Base-by-base conservation (phyloP, 305 asterid species). In the Stenogyne calaminthoides region DNA sequence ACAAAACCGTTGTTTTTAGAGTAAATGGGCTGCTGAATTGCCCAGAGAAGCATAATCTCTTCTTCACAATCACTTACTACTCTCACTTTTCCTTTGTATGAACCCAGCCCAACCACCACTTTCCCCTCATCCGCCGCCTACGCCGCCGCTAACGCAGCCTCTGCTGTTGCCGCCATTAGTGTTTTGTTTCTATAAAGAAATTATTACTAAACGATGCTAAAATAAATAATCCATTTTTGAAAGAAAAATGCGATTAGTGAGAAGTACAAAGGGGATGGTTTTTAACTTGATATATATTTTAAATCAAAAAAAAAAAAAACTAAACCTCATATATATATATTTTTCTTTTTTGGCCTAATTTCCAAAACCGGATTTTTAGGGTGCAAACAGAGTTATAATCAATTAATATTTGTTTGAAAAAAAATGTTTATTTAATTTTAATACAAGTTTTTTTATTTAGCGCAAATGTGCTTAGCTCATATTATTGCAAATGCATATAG, bases 41-140 rank as follows among this genome's bases (percentile, higher is more conserved):
- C 96, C 98, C 98, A 91, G 3, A 93, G 84, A 56, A 93, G 82
- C 92, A 91, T 88, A 32, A 88, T 91, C 73, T 93, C 97, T 69
- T 88, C 98, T 67, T 76, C 80, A 12, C 78, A 70, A 39, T 79
- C 82, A 42, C 72, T 77, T 22, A 93, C 83, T 9, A 91, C 12
- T 70, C 79, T 82, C n/a, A 84, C 91, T 76, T 80, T 79, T 25
- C 94, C 97, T 36, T 64, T 79, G 80, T 85, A 93, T 6, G 79
- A 79, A 9, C 97, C 96, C 71, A 93, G 69, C 36, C 69, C 92
- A 51, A 52, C 80, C 76, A 76, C 83, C 42, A 80, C 67, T 64
- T 73, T 71, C n/a, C 82, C 83, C 59, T 69, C 84, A 44, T 81
- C 84, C 9, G 76, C 79, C 64, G 15, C 75, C n/a, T n/a, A n/a